Conservation (phyloP, 2,329 filamentous ascomycete species). For the Trichoderma cornu-damae region DNA sequence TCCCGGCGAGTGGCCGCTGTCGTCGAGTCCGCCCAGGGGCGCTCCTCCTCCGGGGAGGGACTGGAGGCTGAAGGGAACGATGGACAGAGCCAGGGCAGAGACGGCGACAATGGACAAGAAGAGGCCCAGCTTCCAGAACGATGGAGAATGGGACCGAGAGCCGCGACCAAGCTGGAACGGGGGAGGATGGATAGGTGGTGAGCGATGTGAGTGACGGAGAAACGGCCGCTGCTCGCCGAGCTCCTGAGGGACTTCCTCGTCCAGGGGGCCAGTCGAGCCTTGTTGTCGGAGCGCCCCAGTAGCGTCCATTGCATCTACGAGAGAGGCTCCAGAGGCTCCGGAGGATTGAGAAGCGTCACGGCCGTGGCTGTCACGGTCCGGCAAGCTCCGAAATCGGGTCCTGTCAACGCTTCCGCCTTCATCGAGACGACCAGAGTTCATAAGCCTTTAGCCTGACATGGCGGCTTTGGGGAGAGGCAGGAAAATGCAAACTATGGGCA, state of each 20-base stretch:
- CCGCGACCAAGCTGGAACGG: background rate
- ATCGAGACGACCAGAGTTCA: background rate
- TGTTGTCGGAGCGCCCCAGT: background rate
- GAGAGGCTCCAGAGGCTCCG: background rate
- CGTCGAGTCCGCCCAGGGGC: background rate
- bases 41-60: background rate
- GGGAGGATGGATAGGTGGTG: background rate
- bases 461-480: background rate
- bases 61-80: slow-evolving; percentile 23
- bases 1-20: background rate
- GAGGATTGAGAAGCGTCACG: background rate
- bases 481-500: background rate
- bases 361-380: background rate
- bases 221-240: slow-evolving; percentile 13
- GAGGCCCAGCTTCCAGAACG: slow-evolving; percentile 19
- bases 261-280: background rate
- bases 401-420: background rate
- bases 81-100: slow-evolving; percentile 25
- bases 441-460: background rate
- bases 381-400: background rate
- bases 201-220: background rate
- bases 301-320: slow-evolving; percentile 12
- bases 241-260: background rate
- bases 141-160: background rate
- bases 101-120: slow-evolving; percentile 25